Base-by-base conservation (phyloP, 371 early-diverging fungal species). In the Fennellomyces sp. region DNA sequence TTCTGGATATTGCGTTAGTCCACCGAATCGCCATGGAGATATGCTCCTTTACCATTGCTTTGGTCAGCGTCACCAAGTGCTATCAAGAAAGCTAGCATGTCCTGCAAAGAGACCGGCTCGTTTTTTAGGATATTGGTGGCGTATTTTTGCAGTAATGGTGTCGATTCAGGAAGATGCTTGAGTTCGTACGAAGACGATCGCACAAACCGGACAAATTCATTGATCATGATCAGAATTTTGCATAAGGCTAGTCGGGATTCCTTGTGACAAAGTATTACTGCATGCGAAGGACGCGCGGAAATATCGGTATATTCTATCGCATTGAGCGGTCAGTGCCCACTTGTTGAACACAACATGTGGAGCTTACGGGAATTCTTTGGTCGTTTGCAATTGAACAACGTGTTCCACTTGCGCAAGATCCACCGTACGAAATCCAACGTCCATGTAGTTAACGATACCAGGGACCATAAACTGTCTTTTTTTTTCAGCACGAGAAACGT, bases 401-500 rank as follows among this genome's bases (percentile, higher is more conserved):
- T 52, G 47, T 70, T 61, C 78, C 76, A 75, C 52, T 75, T 69
- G 28, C 60, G 66, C 35, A 79, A 53, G 13, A 70, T 49, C 76
- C 76, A 76, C 41, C 65, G 57, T 15, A 72, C 52, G 49, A 64
- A 74, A 36, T 75, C 72, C 19, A 67, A 61, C 3, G 60, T 64
- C 80, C 80, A 79, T 5, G 45, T 67, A 1, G 76, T 61, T 11
- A 79, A 52, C 3, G 74, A 66, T 19, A 70, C 56, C 15, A 79
- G 38, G 0, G 80, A 76, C 76, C 76, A 79, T 56, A 79, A 50
- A 47, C 70, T 68, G 47, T 70, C 68, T 72, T 30, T 30, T 33
- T n/a, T 11, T 26, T 17, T 39, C 13, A 39, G 13, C 5, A 28
- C 35, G 42, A 56, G 41, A 0, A 29, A 19, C 36, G 15, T 56